These are phyloP conservation scores for Euphorbia celastroides DNA, from an alignment of 441 rosid species.

Conservation along the genomic window DNA sequence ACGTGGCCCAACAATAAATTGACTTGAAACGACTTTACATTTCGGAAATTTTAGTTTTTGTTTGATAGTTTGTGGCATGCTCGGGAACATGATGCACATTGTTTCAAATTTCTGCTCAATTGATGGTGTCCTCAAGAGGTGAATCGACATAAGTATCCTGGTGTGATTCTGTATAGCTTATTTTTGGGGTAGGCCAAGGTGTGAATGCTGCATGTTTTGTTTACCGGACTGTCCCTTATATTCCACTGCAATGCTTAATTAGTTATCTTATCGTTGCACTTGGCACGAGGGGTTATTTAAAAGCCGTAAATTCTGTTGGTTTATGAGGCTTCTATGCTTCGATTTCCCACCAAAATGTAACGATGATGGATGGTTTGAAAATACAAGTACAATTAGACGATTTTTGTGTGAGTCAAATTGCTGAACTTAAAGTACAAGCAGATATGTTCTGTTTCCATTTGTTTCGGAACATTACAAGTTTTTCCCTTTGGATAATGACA, in stretches of 20 bases:
- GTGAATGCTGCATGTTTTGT: too few relatives aligned
- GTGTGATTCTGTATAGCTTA: not conserved
- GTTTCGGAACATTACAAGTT: not conserved
- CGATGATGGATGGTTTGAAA: not conserved
- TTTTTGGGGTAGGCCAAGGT: too few relatives aligned
- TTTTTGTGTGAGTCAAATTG: not conserved
- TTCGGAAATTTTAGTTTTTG: not conserved
- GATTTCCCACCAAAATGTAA: not conserved
- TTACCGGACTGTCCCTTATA: not conserved
- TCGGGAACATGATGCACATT: not conserved
- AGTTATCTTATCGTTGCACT: not conserved
- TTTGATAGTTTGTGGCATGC: not conserved
- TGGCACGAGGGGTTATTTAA: too few relatives aligned
- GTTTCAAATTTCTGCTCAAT: not conserved
- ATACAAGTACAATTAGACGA: too few relatives aligned
- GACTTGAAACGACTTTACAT: not conserved
- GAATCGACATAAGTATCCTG: not conserved
- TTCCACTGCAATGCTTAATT: not conserved
- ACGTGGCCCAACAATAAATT: not conserved
- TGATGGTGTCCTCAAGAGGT: not conserved
- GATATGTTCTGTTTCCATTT: too few relatives aligned
- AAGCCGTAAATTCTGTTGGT: not conserved
- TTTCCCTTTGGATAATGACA: not conserved
- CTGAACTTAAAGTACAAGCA: too few relatives aligned
- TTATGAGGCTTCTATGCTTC: not conserved